phyloP scores from a whole-genome alignment of 2,329 filamentous ascomycete species.

The Neoarthrinium moseri region DNA sequence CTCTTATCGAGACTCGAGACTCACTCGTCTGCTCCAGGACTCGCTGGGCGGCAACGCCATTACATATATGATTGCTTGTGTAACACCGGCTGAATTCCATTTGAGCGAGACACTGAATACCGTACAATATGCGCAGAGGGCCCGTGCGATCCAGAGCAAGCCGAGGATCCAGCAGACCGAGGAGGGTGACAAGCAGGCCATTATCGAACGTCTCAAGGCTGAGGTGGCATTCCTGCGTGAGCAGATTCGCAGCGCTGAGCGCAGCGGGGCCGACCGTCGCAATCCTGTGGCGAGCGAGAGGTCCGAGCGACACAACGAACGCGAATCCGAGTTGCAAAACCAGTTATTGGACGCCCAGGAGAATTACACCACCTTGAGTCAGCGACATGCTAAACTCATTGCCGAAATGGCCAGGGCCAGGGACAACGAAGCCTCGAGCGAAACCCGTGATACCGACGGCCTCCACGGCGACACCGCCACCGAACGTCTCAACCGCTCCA shows the following conservation, averaged over 20 bases:
- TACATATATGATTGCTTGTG: conserved; percentile 99
- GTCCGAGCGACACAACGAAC: conserved; percentile 75
- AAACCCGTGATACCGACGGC: conserved; percentile 56
- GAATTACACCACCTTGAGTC: conserved; percentile 87
- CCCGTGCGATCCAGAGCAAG: conserved; percentile 95
- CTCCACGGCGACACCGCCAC: conserved; percentile 75
- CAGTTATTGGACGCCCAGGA: conserved; percentile 91
- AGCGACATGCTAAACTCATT: conserved; percentile 93
- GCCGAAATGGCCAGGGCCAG: conserved; percentile 87
- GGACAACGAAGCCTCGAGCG: conserved; percentile 63
- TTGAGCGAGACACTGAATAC: conserved; percentile 97
- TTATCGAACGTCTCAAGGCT: conserved; percentile 90
- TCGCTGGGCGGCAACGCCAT: conserved; percentile 95
- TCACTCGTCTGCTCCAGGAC: conserved; percentile 92
- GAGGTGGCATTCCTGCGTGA: conserved; percentile 93
- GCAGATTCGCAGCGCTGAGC: conserved; percentile 84
- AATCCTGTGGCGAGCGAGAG: conserved; percentile 63
- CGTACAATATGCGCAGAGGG: conserved; percentile 93
- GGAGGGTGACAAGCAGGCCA: conserved; percentile 88
- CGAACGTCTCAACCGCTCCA: conserved; percentile 88
- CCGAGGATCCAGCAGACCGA: conserved; percentile 93
- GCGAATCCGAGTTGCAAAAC: conserved; percentile 88
- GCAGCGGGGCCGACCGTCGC: conserved; percentile 57
- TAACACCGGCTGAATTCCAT: conserved; percentile 95
- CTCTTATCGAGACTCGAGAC: conserved; percentile 96